Evolutionary conservation across 805 yeast species (phyloP), one percentile per base, ranked within the genome.

Genomic region (Pichia nanzhaoensis): DNA sequence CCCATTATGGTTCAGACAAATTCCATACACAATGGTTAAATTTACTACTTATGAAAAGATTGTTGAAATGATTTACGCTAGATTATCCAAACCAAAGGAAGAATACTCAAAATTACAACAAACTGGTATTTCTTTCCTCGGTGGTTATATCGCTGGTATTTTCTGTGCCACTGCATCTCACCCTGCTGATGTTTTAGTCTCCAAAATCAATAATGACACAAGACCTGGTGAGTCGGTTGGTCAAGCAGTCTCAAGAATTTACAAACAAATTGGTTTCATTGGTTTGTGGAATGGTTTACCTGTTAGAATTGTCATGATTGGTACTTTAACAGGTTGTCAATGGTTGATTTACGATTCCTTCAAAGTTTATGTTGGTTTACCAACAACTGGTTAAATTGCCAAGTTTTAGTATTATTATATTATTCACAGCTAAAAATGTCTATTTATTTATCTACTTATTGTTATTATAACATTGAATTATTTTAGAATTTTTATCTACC

Each of bases 111-210:
- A 80, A 36, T 54, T 81, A 36, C 82, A 83, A 59, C 97, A 93
- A 68, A 91, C 96, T 19, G 95, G 96, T 42, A 95, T 93, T 34
- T 87, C 96, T 20, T 93, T 91, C 70, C 71, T 81, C 39, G 96
- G 96, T 65, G 98, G 99, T 63, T 91, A 91, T 70, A 77, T 91
- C 61, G 99, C 98, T 10, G 99, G 98, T 81, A 82, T 93, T 45
- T 78, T 90, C 70, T 91, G 97, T 73, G 98, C 99, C 7, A 70
- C 84, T 42, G 93, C 90, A 16, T 90, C 97, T 22, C 97, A 93
- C 65, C 99, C 99, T 18, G 98, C 98, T n/a, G 99, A 91, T 66
- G 97, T 91, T 30, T 82, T 93, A 95, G 98, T 91, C 21, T 85
- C 95, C 40, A 86, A 89, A 74, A 79, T 93, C 58, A 90, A 87